A percentile compares a stretch with the other conserved stretches of the same genome.
Evolutionary conservation across 2,329 filamentous ascomycete species (phyloP).

Genomic region (Aspergillus carbonarius): DNA sequence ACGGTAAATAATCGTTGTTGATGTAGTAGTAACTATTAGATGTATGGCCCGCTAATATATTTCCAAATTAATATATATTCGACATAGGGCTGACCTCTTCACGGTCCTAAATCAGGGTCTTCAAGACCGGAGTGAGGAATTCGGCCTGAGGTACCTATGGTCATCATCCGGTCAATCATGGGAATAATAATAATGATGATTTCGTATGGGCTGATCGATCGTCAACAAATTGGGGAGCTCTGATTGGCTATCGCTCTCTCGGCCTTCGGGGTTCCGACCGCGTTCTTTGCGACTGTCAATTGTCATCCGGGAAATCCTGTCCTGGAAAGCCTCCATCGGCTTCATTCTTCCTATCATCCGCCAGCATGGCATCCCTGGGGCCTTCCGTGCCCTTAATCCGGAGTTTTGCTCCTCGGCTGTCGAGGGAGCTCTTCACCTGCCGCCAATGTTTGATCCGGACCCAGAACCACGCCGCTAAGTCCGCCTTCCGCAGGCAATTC

Average conservation of each 20-base stretch:
- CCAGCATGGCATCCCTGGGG: constrained; percentile 36
- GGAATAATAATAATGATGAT: background rate
- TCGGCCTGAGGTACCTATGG: no score
- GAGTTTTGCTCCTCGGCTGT: constrained; percentile 36
- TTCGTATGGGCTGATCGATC: background rate
- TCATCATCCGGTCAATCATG: no score
- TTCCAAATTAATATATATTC: no score
- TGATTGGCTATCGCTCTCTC: constrained; percentile 21
- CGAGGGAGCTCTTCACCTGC: constrained; percentile 42
- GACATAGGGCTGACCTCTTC: no score
- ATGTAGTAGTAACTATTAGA: no score
- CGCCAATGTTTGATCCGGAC: constrained; percentile 40
- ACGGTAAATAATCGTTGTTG: no score
- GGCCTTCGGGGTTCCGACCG: constrained; percentile 14
- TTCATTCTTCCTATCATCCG: constrained; percentile 6
- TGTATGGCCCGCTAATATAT: no score
- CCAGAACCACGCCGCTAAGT: constrained; percentile 30
- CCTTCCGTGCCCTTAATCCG: constrained; percentile 33
- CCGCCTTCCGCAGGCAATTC: constrained; percentile 33
- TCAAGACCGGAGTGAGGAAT: no score
- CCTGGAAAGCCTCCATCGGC: background rate
- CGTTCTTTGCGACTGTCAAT: background rate
- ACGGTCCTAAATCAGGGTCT: no score
- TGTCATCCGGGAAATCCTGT: background rate
- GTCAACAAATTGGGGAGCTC: constrained; percentile 18